Evolutionary conservation across 129 eudicot species (phyloP), one percentile per base, ranked within the genome.

Genomic region (Cynara cardunculus): DNA sequence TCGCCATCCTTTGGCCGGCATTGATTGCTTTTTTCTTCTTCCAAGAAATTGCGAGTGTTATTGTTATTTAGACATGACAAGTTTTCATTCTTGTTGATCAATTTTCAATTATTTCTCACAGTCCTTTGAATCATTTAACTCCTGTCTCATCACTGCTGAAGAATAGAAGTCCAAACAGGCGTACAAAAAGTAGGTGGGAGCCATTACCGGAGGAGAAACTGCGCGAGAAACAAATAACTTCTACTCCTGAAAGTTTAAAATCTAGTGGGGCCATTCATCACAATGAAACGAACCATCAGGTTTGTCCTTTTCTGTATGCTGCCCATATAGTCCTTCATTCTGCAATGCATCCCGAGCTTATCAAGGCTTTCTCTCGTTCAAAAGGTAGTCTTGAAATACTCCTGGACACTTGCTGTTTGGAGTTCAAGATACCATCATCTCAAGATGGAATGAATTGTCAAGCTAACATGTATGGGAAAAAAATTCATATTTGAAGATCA

Each of bases 181-280:
- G 97, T 78, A 66, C 90, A 39, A 95, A 95, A 83, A 95, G 97
- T 87, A 88, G 99, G 89, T 95, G 99, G 99, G 99, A 95, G 85
- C 97, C 99, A 73, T 25, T 95, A 73, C 83, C 91, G 73, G 96
- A 86, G 77, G 99, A 86, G 72, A 90, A 89, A 69, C 86, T 76
- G 31, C 85, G 82, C 72, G 88, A 87, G 30, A 90, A 86, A 84
- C 87, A 84, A 62, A 14, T 84, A 18, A 41, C 84, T 67, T 67
- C 75, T 77, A 74, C 89, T 34, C 85, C 85, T 19, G 85, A 78
- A 34, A 72, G 81, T 72, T 69, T 74, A 27, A 89, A 87, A 77
- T 83, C 83, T 75, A 84, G 85, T 82, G 87, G 88, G 25, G 83
- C 89, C 90, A 27, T 71, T 71, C 70, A 68, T 78, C 80, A 31